Percentiles rank a stretch among this genome's conserved stretches.
phyloP scores from a whole-genome alignment of 1,284 basidiomycete species.

The Veloboletus limbatus region DNA sequence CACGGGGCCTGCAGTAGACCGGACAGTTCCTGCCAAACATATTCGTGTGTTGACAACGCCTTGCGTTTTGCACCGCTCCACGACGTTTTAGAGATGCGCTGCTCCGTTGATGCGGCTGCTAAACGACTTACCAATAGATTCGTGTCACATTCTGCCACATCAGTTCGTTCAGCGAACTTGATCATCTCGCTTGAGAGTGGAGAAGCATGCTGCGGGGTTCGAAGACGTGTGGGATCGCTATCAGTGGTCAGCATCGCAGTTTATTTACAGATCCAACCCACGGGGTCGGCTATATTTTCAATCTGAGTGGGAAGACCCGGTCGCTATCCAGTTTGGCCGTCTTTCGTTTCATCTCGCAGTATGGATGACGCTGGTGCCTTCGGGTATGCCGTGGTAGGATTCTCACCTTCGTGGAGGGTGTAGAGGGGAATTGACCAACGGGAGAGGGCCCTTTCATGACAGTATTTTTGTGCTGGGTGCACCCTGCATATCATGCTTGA shows the following conservation, averaged over 20 bases:
- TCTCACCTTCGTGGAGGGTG: constrained; percentile 8
- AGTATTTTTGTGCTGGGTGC: constrained; percentile 9
- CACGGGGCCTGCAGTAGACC: background rate
- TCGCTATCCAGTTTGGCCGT: background rate
- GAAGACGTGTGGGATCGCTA: constrained; percentile 15
- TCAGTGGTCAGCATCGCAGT: background rate
- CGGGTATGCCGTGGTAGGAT: constrained; percentile 2
- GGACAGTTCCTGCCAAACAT: constrained; percentile 22
- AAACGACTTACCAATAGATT: background rate
- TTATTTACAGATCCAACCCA: constrained; percentile 7
- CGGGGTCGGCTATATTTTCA: constrained; percentile 5
- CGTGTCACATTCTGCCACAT: constrained; percentile 8
- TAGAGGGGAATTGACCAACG: constrained; percentile 1
- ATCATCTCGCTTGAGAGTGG: constrained; percentile 19
- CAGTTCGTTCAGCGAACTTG: constrained; percentile 10
- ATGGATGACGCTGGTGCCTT: background rate
- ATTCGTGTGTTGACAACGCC: too few relatives aligned
- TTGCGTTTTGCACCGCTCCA: constrained; percentile 1
- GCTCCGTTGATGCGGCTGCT: background rate
- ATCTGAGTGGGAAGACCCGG: constrained; percentile 8
- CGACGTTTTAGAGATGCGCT: background rate
- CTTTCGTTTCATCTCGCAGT: background rate
- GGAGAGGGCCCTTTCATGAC: constrained; percentile 7
- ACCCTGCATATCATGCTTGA: constrained; percentile 6
- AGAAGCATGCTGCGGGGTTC: constrained; percentile 31